Base-by-base conservation (phyloP, 208 protist species). In the Wallacemonas collosoma region DNA sequence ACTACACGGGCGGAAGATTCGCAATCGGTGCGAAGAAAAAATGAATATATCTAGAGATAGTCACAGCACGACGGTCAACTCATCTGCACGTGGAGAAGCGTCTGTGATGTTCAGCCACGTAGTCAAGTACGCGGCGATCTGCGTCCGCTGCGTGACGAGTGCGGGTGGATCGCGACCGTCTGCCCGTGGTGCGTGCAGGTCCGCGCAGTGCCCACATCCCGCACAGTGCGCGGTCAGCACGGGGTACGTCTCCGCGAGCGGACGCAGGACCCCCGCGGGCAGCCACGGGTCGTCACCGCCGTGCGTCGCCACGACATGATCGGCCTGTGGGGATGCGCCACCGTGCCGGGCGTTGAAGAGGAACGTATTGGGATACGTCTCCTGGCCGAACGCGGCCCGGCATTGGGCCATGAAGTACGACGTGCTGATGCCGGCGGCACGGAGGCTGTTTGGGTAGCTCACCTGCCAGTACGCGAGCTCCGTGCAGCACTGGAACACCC, bases 131-230 rank as follows among this genome's bases (percentile, higher is more conserved):
- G 6, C 17, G 2, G n/a, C 55, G 56, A 85, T 63, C 8, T 44
- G 38, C 64, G 4, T 14, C 11, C 80, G 35, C 62, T 85, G 80
- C 41, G 15, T 38, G 15, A 40, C 44, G 2, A 81, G 70, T 6
- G 80, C 57, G 17, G 68, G 14, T 17, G 51, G 68, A n/a, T 85
- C 72, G 1, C 3, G 38, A 35, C 5, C 38, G 11, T 35, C 45
- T 2, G 11, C 5, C 7, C 9, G 12, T 7, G 72, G 68, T 3
- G 44, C 44, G 44, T 61, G 50, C 15, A 85, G 47, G 65, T 85
- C 80, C 14, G 48, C 76, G 58, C 80, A 85, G 73, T 85, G 80
- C n/a, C 80, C 80, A 57, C 81, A 86, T n/a, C 81, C 81, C 11
- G 56, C 62, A 71, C 81, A 86, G 45, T 81, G 69, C 39, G 81